Percentiles rank a stretch among this genome's conserved stretches.
phyloP scores from a whole-genome alignment of 2,329 filamentous ascomycete genomes.

The Botrytis byssoidea region DNA sequence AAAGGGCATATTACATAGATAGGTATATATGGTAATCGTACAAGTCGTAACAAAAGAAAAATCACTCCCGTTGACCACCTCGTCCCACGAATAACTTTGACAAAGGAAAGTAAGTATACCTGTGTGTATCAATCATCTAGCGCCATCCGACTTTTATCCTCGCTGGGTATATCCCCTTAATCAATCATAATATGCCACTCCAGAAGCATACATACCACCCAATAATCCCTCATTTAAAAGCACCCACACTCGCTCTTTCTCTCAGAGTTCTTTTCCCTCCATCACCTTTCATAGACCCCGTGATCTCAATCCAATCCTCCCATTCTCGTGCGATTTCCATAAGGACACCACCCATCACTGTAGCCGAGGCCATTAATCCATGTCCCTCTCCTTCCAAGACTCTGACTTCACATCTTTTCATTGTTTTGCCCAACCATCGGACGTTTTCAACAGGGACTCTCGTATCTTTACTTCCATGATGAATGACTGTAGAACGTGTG shows the following conservation, averaged over 20 bases:
- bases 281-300: conserved; percentile 42
- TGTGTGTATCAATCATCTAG: conserved; percentile 9
- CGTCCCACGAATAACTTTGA: background rate
- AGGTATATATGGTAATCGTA: conserved; percentile 20
- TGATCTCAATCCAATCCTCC: conserved; percentile 77
- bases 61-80: background rate
- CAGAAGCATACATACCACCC: background rate
- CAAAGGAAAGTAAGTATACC: conserved; percentile 13
- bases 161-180: conserved; percentile 1
- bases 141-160: conserved; percentile 8
- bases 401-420: conserved; percentile 88
- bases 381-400: conserved; percentile 91
- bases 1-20: conserved; percentile 19
- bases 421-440: conserved; percentile 88
- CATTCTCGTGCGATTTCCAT: conserved; percentile 94
- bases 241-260: conserved; percentile 37
- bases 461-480: conserved; percentile 87
- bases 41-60: conserved; percentile 18
- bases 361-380: conserved; percentile 90
- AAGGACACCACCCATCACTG: conserved; percentile 90
- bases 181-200: conserved; percentile 15
- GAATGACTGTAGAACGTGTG: conserved; percentile 84
- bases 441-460: conserved; percentile 95
- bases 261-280: conserved; percentile 31
- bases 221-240: conserved; percentile 32